Percentiles rank a stretch among this genome's conserved stretches.
These are phyloP conservation scores for sorghum (Sorghum bicolor) DNA, from an alignment of 176 grass and related monocot genomes.

Conservation along the genomic window Sorghum_bicolor_NCBIv3 NC_012870.2:76400501-76401000, in stretches of 20 bases:
- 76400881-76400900: slow-evolving; percentile 3
- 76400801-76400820: slow-evolving; percentile 4
- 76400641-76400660: neutral
- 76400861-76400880: slow-evolving; percentile 21
- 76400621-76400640: neutral
- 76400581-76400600: neutral
- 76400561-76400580: neutral
- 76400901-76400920: slow-evolving; percentile 17
- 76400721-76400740: neutral
- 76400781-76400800: neutral
- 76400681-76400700: slow-evolving; percentile 2
- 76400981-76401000: neutral
- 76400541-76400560: neutral
- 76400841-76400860: slow-evolving; percentile 12
- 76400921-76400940: slow-evolving; percentile 24
- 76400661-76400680: neutral
- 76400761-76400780: neutral
- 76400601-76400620: neutral
- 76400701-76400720: neutral
- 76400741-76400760: slow-evolving; percentile 29
- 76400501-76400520: neutral
- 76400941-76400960: slow-evolving; percentile 35
- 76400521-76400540: neutral
- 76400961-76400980: neutral
- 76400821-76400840: slow-evolving; percentile 22